Evolutionary conservation across 495 filamentous ascomycete genomes (phyloP), one percentile per base, ranked within the genome.

Genomic region (Penicillium dipodomyicola): DNA sequence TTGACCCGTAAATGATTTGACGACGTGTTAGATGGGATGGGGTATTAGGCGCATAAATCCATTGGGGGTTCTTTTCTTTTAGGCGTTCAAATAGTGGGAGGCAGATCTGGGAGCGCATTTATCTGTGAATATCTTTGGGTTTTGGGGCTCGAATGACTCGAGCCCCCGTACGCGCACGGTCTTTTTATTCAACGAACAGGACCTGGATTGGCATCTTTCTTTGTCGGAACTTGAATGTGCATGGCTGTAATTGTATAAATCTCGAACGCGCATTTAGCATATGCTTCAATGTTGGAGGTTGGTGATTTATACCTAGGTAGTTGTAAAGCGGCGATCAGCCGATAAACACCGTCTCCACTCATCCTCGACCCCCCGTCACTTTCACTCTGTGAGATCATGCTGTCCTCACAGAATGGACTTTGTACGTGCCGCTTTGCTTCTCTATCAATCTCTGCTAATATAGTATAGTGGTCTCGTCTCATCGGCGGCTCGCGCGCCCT

Each of bases 391-490:
- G 56, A 49, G 67, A 73, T 61, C 65, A 74, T 74, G 71, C 68
- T 65, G 67, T 60, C 45, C 45, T 48, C 44, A 51, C 55, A 62
- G 59, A 60, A 75, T 77, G 74, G 73, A 76, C 60, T 74, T 75
- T 70, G 74, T 77, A 65, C 25, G 74, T 69, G 49, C 11, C 14
- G n/a, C 29, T 20, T 41, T 37, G 22, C 51, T 35, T 25, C 19
- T 25, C 15, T 23, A 19, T 14, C 19, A 11, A 33, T 46, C 27
- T 23, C n/a, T 39, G 43, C 67, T 73, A 64, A 71, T 41, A 53
- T 9, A 29, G 29, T 52, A 37, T 63, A 95, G 90, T 95, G 89
- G 87, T 90, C 89, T 74, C 87, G 92, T 74, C 82, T 96, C 64
- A 84, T 96, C 74, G 91, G 90, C 69, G 90, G 90, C 67, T 87